phyloP scores from a whole-genome alignment of 106 monocot species.

The Acorus gramineus region DNA sequence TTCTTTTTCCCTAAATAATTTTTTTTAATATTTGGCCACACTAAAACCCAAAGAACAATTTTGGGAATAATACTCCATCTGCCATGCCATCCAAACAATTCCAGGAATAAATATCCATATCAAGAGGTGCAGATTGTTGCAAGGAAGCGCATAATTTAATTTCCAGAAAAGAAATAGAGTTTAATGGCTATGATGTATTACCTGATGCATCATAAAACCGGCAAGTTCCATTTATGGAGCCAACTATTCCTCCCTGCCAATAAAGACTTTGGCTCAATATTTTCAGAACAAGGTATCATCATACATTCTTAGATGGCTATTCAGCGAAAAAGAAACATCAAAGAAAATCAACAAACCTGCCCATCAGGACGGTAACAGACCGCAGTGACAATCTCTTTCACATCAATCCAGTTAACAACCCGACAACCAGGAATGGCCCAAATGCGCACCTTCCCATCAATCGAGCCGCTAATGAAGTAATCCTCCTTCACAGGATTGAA shows the following conservation, averaged over 20 bases:
- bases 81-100: too few species aligned
- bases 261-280: too few species aligned
- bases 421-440: conserved; percentile 47
- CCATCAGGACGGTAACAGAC: conserved; percentile 65
- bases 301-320: too few species aligned
- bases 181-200: conserved; percentile 11
- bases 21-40: too few species aligned
- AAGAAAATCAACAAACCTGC: conserved; percentile 30
- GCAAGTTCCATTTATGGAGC: conserved; percentile 66
- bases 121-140: too few species aligned
- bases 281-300: too few species aligned
- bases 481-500: conserved; percentile 68
- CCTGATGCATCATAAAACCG: conserved; percentile 76
- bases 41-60: too few species aligned
- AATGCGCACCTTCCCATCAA: conserved; percentile 89
- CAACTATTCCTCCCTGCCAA: conserved; percentile 53
- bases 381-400: conserved; percentile 70
- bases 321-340: neutral
- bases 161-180: too few species aligned
- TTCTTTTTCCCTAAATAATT: too few species aligned
- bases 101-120: too few species aligned
- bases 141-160: too few species aligned
- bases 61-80: too few species aligned
- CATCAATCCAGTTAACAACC: conserved; percentile 71
- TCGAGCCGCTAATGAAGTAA: conserved; percentile 78